Conservation (phyloP, 2,329 filamentous ascomycete species). For the Cladosporium sp. region DNA sequence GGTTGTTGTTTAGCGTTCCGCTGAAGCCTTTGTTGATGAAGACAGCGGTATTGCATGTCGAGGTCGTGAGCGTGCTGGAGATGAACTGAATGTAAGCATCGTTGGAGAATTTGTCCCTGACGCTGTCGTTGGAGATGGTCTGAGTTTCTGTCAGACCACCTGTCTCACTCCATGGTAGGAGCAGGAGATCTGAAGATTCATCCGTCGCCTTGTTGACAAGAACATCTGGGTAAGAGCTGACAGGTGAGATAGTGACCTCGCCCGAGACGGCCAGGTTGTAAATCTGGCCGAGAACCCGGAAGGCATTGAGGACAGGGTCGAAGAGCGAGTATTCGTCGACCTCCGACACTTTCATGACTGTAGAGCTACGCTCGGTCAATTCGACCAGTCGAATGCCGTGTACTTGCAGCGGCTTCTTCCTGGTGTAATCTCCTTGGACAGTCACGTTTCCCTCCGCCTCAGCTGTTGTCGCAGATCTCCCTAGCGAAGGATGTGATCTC, state of each 20-base stretch:
- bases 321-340: slow-evolving; percentile 64
- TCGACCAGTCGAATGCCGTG: slow-evolving; percentile 85
- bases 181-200: slow-evolving; percentile 64
- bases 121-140: slow-evolving; percentile 51
- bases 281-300: slow-evolving; percentile 82
- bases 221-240: slow-evolving; percentile 75
- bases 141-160: slow-evolving; percentile 71
- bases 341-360: slow-evolving; percentile 91
- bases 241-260: slow-evolving; percentile 75
- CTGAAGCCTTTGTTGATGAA: slow-evolving; percentile 74
- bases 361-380: slow-evolving; percentile 87
- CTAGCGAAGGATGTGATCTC: slow-evolving; percentile 40
- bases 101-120: slow-evolving; percentile 60
- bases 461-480: slow-evolving; percentile 22
- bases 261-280: slow-evolving; percentile 81
- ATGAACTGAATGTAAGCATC: slow-evolving; percentile 73
- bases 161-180: slow-evolving; percentile 88
- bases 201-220: slow-evolving; percentile 62
- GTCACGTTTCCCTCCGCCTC: slow-evolving; percentile 10
- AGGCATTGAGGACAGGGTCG: slow-evolving; percentile 88
- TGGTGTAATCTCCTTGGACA: slow-evolving; percentile 3
- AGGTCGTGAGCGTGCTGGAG: slow-evolving; percentile 62
- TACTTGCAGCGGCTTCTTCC: slow-evolving; percentile 61
- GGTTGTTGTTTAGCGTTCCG: slow-evolving; percentile 40
- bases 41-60: slow-evolving; percentile 69